A percentile compares a stretch with the other conserved stretches of the same genome.
These are phyloP conservation scores for Rhazya stricta DNA, from an alignment of 257 asterid genomes.

Conservation along the genomic window DNA sequence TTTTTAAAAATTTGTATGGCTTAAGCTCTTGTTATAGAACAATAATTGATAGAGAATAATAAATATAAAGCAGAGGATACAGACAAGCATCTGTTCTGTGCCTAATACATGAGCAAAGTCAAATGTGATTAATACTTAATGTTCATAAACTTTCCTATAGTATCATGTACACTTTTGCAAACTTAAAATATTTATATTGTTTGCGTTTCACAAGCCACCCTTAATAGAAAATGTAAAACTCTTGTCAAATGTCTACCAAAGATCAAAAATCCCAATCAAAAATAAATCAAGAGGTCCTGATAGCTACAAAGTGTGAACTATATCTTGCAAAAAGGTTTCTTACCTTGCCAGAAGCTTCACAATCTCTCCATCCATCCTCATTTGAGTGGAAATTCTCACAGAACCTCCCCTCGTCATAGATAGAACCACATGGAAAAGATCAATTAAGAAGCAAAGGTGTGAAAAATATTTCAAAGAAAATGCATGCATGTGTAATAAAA, in stretches of 20 bases:
- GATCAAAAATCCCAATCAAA: neutral
- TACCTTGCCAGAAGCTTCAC: conserved; percentile 78
- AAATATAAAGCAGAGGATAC: conserved; percentile 45
- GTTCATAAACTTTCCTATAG: too few relatives aligned
- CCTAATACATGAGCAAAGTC: conserved; percentile 38
- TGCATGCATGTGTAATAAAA: neutral
- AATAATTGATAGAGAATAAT: neutral
- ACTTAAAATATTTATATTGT: neutral
- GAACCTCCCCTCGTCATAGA: conserved; percentile 57
- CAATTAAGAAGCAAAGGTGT: neutral
- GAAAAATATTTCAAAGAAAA: neutral
- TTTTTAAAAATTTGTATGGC: too few relatives aligned
- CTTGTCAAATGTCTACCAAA: neutral
- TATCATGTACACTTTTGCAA: too few relatives aligned
- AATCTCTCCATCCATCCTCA: conserved; percentile 83
- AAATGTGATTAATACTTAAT: too few relatives aligned
- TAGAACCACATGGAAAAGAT: conserved; percentile 40
- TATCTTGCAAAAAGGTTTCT: conserved; percentile 20
- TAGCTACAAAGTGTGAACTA: neutral
- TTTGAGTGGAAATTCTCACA: conserved; percentile 69
- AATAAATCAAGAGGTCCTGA: neutral
- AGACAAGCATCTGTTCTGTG: conserved; percentile 44
- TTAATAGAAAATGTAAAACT: neutral
- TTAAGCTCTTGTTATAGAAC: neutral
- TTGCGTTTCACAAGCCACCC: neutral